phyloP scores from a whole-genome alignment of 164 flowering plant species.

The Kalanchoe fedtschenkoi region DNA sequence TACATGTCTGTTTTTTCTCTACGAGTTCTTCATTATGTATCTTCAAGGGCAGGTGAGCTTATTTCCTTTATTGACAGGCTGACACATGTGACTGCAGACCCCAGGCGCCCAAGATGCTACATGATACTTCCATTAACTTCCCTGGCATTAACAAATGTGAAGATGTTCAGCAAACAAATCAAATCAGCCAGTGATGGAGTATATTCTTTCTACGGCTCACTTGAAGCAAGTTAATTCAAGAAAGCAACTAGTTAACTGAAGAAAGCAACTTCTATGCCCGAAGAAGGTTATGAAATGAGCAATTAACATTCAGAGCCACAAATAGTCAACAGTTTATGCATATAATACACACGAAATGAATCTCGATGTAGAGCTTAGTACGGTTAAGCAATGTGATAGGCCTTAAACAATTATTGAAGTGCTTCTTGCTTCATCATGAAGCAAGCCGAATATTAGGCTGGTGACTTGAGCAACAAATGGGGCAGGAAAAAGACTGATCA shows the following conservation, averaged over 20 bases:
- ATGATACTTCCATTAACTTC: conserved; percentile 15
- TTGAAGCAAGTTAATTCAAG: neutral
- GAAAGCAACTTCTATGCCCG: neutral
- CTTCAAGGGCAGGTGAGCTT: neutral
- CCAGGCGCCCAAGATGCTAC: conserved; percentile 11
- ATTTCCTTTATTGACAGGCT: conserved; percentile 10
- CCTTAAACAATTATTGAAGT: neutral
- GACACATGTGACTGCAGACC: conserved; percentile 14
- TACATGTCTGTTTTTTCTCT: conserved; percentile 1
- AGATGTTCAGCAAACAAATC: neutral
- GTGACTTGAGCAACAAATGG: neutral
- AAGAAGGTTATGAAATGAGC: neutral
- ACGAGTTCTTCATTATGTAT: neutral
- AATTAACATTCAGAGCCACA: neutral
- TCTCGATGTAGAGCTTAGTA: no score
- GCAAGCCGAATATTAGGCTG: neutral
- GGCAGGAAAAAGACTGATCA: conserved; percentile 1
- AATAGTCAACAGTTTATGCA: neutral
- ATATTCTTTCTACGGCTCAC: neutral
- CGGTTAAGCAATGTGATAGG: neutral
- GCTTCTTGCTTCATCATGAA: no score
- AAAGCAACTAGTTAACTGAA: neutral
- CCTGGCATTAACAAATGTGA: conserved; percentile 10
- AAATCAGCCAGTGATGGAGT: neutral
- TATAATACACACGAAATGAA: neutral